Percentiles rank a stretch among this genome's conserved stretches.
Evolutionary conservation across 352 stramenopile genomes (phyloP).

Genomic region (Phytophthora constricta): DNA sequence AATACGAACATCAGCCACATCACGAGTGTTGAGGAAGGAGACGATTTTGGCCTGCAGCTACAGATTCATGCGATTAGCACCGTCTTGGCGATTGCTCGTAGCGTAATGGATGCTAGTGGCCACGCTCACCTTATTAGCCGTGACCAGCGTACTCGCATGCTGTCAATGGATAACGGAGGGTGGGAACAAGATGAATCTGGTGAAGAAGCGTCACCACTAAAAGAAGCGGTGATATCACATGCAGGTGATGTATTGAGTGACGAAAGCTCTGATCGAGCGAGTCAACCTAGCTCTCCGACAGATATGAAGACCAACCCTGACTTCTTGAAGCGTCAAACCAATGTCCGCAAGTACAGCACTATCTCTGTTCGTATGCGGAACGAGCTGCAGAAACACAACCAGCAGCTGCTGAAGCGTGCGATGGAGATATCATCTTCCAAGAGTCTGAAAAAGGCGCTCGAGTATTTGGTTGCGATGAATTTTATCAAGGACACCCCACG

Average conservation of each 20-base stretch:
- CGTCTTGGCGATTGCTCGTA: slow-evolving; percentile 80
- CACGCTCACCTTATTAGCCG: slow-evolving; percentile 87
- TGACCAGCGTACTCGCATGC: slow-evolving; percentile 71
- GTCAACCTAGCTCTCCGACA: slow-evolving; percentile 24
- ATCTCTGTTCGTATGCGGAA: slow-evolving; percentile 84
- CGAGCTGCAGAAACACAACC: slow-evolving; percentile 83
- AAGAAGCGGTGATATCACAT: slow-evolving; percentile 4
- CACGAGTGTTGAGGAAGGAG: slow-evolving; percentile 43
- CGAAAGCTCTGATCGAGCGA: slow-evolving; percentile 9
- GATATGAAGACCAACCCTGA: slow-evolving; percentile 10
- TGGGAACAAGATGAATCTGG: slow-evolving; percentile 82
- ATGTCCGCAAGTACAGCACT: slow-evolving; percentile 47
- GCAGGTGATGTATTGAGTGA: slow-evolving; percentile 2
- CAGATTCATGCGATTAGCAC: slow-evolving; percentile 76
- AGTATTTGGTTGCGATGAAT: slow-evolving; percentile 88
- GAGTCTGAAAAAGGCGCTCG: slow-evolving; percentile 88
- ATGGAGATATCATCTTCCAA: slow-evolving; percentile 85
- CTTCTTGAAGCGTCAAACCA: slow-evolving; percentile 19
- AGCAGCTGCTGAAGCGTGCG: slow-evolving; percentile 78
- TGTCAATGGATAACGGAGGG: slow-evolving; percentile 86
- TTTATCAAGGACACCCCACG: slow-evolving; percentile 85
- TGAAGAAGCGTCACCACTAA: slow-evolving; percentile 37
- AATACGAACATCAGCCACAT: slow-evolving; percentile 39
- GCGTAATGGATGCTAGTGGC: slow-evolving; percentile 86
- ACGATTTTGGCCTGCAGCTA: slow-evolving; percentile 42